phyloP scores from a whole-genome alignment of 2,329 filamentous ascomycete genomes.

The Botrytis medusae region DNA sequence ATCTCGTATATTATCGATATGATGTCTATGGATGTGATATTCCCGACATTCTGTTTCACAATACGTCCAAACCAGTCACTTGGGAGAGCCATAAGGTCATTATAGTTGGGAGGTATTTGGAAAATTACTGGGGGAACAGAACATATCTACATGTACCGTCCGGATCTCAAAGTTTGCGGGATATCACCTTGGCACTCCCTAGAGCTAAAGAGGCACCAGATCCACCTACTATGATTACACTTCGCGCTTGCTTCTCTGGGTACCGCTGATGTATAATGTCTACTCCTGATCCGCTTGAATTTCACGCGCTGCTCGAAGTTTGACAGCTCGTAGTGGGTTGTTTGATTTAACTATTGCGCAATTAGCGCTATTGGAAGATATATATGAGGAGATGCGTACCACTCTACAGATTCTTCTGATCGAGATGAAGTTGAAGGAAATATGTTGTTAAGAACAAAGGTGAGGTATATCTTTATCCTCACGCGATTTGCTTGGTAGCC shows the following conservation, averaged over 20 bases:
- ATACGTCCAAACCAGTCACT: background rate
- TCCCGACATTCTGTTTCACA: background rate
- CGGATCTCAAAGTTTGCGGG: background rate
- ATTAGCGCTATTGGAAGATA: too few relatives aligned
- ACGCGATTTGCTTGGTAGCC: too few relatives aligned
- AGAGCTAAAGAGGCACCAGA: accelerated
- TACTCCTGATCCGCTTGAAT: background rate
- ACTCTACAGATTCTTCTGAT: too few relatives aligned
- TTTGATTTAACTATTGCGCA: too few relatives aligned
- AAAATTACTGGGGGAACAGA: background rate
- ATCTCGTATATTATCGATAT: background rate
- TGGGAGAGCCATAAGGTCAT: background rate
- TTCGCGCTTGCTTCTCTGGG: background rate
- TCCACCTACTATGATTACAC: background rate
- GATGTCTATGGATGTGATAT: background rate
- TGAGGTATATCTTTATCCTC: too few relatives aligned
- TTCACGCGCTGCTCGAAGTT: background rate
- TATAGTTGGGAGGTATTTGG: background rate
- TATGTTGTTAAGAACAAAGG: too few relatives aligned
- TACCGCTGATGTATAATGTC: background rate
- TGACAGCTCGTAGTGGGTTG: too few relatives aligned
- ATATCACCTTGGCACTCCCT: background rate
- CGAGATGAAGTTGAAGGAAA: too few relatives aligned
- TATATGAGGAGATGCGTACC: too few relatives aligned
- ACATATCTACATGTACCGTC: too few relatives aligned